phyloP scores from a whole-genome alignment of 768 basidiomycete genomes.

The Suillus sp. region DNA sequence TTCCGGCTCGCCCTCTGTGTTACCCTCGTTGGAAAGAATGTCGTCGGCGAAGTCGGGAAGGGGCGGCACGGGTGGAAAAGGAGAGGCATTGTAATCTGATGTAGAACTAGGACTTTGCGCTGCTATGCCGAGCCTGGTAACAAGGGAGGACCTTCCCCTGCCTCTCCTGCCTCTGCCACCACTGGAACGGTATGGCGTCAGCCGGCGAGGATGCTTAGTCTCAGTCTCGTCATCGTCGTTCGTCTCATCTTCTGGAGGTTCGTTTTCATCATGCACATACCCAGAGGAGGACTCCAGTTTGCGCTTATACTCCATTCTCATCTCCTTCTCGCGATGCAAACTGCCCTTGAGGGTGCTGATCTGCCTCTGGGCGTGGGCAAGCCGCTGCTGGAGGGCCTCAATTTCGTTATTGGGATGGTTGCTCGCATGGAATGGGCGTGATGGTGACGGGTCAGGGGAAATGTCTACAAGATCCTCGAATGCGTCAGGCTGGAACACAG shows the following conservation, averaged over 20 bases:
- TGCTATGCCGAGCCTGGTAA: constrained; percentile 64
- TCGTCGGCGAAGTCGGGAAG: constrained; percentile 33
- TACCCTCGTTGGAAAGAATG: constrained; percentile 27
- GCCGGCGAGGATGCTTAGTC: constrained; percentile 40
- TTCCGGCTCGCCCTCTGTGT: constrained; percentile 23
- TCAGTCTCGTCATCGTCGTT: constrained; percentile 50
- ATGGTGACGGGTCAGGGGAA: constrained; percentile 66
- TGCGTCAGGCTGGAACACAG: constrained; percentile 45
- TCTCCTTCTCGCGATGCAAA: constrained; percentile 81
- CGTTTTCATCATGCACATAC: constrained; percentile 39
- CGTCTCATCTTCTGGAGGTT: constrained; percentile 40
- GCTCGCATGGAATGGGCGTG: constrained; percentile 63
- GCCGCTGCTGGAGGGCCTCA: constrained; percentile 75
- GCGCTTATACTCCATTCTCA: constrained; percentile 66
- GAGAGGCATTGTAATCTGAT: constrained; percentile 43
- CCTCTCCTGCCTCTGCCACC: constrained; percentile 51
- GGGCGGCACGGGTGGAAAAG: constrained; percentile 36
- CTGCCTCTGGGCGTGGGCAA: constrained; percentile 87
- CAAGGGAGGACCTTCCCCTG: constrained; percentile 55
- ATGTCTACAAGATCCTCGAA: constrained; percentile 51
- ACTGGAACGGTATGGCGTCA: constrained; percentile 57
- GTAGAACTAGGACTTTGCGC: constrained; percentile 49
- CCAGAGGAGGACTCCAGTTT: constrained; percentile 49
- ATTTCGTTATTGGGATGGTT: constrained; percentile 82
- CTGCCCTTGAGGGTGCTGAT: constrained; percentile 80